These are phyloP conservation scores for Lumnitzera racemosa DNA, from an alignment of 345 rosid species.

Conservation along the genomic window DNA sequence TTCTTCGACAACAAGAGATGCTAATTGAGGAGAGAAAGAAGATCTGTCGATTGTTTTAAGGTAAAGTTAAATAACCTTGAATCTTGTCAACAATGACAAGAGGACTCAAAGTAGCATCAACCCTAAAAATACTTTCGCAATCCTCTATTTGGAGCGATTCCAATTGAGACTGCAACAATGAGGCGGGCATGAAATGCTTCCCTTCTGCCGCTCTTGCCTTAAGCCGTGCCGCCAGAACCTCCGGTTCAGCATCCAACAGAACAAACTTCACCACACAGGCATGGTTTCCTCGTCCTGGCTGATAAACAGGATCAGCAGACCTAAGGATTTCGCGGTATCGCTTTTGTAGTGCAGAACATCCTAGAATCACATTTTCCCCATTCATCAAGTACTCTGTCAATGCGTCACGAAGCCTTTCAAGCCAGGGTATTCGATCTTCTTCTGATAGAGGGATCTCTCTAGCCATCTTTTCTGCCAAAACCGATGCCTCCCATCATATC, in stretches of 20 bases:
- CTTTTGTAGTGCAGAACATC: slow-evolving; percentile 67
- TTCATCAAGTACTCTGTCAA: slow-evolving; percentile 26
- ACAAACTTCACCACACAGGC: slow-evolving; percentile 44
- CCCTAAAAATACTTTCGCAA: slow-evolving; percentile 42
- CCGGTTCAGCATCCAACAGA: slow-evolving; percentile 46
- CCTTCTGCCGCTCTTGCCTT: slow-evolving; percentile 51
- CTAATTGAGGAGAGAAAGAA: no score
- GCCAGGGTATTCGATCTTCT: slow-evolving; percentile 86
- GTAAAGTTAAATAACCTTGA: background rate
- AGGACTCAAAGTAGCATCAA: slow-evolving; percentile 52
- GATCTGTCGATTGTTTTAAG: no score
- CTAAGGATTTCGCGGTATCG: slow-evolving; percentile 69
- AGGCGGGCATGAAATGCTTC: slow-evolving; percentile 71
- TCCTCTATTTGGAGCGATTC: slow-evolving; percentile 66
- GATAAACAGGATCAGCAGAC: slow-evolving; percentile 47
- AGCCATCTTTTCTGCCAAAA: slow-evolving; percentile 56
- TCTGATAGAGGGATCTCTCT: slow-evolving; percentile 68
- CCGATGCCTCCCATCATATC: background rate
- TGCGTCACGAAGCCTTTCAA: slow-evolving; percentile 36
- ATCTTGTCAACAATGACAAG: slow-evolving; percentile 25
- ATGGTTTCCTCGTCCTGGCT: slow-evolving; percentile 34
- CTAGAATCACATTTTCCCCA: slow-evolving; percentile 43
- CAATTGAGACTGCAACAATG: slow-evolving; percentile 73
- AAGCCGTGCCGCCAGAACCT: slow-evolving; percentile 48
- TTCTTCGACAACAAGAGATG: no score